Conservation (phyloP, 176 grass and related monocot genomes). For the Eremochloa ophiuroides region DNA sequence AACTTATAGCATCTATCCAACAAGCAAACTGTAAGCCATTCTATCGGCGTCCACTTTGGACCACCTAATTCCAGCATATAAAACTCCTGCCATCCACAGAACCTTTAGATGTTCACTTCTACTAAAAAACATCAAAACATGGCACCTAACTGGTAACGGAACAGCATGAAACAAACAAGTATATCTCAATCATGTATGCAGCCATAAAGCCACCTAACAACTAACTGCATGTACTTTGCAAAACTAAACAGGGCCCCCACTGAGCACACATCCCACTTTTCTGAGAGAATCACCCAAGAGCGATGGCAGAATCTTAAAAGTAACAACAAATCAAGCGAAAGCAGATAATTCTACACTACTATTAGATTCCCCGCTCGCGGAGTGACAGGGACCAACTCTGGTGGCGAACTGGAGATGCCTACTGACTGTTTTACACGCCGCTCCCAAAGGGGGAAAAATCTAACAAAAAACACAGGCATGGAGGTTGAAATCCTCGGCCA, state of each 20-base stretch:
- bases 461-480: not conserved
- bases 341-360: not conserved
- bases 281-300: slow-evolving; percentile 4
- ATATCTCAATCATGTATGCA: slow-evolving; percentile 32
- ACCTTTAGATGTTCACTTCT: not conserved
- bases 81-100: not conserved
- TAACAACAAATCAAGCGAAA: slow-evolving; percentile 18
- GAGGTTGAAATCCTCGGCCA: not conserved
- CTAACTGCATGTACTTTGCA: slow-evolving; percentile 20
- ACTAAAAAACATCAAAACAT: not conserved
- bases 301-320: slow-evolving; percentile 27
- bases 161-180: slow-evolving; percentile 27
- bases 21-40: not conserved
- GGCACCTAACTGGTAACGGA: not conserved
- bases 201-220: slow-evolving; percentile 29
- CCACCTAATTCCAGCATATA: not conserved
- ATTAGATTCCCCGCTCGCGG: not conserved
- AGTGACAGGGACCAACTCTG: not conserved
- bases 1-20: not conserved
- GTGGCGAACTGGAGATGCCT: not conserved
- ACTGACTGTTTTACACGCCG: not conserved
- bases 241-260: slow-evolving; percentile 13
- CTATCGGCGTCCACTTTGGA: not conserved
- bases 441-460: not conserved
- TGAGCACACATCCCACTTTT: slow-evolving; percentile 21